Conservation (phyloP, 148 eudicot genomes). For the Arbutus unedo region DNA sequence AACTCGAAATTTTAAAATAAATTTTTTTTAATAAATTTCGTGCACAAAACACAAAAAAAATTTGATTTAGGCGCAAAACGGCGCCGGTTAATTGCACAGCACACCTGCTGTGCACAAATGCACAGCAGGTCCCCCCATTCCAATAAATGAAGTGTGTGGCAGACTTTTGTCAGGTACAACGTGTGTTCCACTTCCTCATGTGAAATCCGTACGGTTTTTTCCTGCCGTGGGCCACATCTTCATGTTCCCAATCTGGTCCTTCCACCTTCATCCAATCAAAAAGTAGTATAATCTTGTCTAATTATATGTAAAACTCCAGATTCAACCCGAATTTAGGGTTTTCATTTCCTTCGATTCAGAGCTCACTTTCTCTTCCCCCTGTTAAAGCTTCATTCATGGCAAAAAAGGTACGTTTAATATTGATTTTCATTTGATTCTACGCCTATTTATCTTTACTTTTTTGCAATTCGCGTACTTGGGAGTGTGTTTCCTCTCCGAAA, state of each 20-base stretch:
- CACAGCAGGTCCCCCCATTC: too few species aligned
- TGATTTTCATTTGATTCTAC: not conserved
- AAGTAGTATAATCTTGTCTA: too few species aligned
- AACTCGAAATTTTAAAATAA: too few species aligned
- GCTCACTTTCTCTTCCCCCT: not conserved
- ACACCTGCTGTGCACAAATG: too few species aligned
- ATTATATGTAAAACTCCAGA: not conserved
- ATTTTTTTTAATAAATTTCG: too few species aligned
- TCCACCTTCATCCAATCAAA: conserved; percentile 17
- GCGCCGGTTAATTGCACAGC: too few species aligned
- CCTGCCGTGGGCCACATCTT: not conserved
- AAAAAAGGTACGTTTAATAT: conserved; percentile 23
- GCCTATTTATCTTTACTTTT: not conserved
- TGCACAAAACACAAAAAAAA: too few species aligned
- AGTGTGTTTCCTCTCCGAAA: not conserved
- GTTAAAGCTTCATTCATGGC: conserved; percentile 22
- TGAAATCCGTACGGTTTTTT: not conserved
- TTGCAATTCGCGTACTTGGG: not conserved
- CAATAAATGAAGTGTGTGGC: too few species aligned
- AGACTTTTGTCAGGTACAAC: not conserved
- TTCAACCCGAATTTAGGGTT: conserved; percentile 21
- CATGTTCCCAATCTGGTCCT: conserved; percentile 1
- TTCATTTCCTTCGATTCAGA: conserved; percentile 13
- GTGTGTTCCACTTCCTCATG: not conserved
- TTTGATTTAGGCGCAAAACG: too few species aligned